A percentile compares a stretch with the other conserved stretches of the same genome.
Conservation (phyloP, 129 eudicot species). For the Kitagawia praeruptora region DNA sequence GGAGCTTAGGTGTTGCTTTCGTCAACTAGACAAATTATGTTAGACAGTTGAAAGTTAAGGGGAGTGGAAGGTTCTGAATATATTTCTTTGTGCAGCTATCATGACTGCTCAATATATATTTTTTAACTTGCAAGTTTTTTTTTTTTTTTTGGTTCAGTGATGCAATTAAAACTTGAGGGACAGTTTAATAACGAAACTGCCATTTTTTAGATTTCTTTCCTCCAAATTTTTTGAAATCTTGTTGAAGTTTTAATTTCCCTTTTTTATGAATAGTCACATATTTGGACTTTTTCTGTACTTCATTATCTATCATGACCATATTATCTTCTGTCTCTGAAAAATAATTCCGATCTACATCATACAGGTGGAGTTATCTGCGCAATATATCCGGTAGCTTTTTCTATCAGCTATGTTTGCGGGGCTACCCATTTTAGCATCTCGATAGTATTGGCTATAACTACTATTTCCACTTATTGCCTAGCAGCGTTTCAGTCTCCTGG, state of each 20-base stretch:
- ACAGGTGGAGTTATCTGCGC: constrained; percentile 95
- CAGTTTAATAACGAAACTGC: background rate
- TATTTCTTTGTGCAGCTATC: background rate
- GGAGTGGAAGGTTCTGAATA: background rate
- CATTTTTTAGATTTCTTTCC: background rate
- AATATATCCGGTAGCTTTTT: constrained; percentile 59
- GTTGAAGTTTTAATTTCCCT: background rate
- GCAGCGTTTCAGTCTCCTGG: constrained; percentile 78
- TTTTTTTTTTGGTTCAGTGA: background rate
- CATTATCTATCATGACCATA: background rate
- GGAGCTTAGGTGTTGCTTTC: background rate
- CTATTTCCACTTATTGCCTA: constrained; percentile 54
- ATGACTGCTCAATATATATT: background rate
- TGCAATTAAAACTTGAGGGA: background rate
- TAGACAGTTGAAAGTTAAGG: background rate
- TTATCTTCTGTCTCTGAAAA: background rate
- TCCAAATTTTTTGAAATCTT: background rate
- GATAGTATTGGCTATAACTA: constrained; percentile 43
- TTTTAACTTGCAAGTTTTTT: background rate
- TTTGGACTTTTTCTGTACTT: background rate
- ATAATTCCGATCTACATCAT: constrained; percentile 5
- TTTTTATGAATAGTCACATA: background rate
- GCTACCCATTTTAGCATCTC: constrained; percentile 33
- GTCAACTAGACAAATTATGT: background rate
- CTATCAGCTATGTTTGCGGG: constrained; percentile 44